These are phyloP conservation scores for Colletotrichum cuscutae DNA, from an alignment of 2,329 filamentous ascomycete species.

Conservation along the genomic window DNA sequence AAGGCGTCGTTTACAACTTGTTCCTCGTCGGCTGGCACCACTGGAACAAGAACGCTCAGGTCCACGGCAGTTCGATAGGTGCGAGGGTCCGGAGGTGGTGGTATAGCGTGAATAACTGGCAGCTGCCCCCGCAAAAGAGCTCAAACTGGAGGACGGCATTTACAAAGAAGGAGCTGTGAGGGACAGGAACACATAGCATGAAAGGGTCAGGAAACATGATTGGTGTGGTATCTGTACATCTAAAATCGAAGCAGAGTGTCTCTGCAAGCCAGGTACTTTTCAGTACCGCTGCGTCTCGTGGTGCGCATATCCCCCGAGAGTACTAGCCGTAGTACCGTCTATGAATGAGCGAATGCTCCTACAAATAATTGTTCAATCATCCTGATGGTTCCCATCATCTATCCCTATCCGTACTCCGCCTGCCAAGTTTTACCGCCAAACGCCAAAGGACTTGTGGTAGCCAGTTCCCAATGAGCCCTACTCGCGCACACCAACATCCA, in stretches of 20 bases:
- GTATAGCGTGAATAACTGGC: slow-evolving; percentile 95
- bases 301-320: slow-evolving; percentile 4
- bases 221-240: slow-evolving; percentile 33
- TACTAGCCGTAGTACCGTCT: slow-evolving; percentile 19
- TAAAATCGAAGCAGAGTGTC: slow-evolving; percentile 28
- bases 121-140: slow-evolving; percentile 60
- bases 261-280: slow-evolving; percentile 25
- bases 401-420: slow-evolving; percentile 31
- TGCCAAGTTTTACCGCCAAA: slow-evolving; percentile 18
- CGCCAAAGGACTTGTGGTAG: slow-evolving; percentile 19
- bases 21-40: slow-evolving; percentile 87
- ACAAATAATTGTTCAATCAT: slow-evolving; percentile 2
- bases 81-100: slow-evolving; percentile 89
- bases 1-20: slow-evolving; percentile 91
- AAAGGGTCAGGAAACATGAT: slow-evolving; percentile 8
- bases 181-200: neutral
- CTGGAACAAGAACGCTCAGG: slow-evolving; percentile 83
- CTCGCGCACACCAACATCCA: slow-evolving; percentile 45
- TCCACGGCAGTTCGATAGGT: slow-evolving; percentile 81
- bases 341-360: slow-evolving; percentile 21
- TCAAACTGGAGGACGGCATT: slow-evolving; percentile 21
- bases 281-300: slow-evolving; percentile 12
- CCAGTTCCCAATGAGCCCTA: slow-evolving; percentile 31
- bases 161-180: slow-evolving; percentile 18
- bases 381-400: slow-evolving; percentile 17